A percentile compares a stretch with the other conserved stretches of the same genome.
Evolutionary conservation across 495 filamentous ascomycete species (phyloP).

Genomic region (Aspergillus haitiensis): DNA sequence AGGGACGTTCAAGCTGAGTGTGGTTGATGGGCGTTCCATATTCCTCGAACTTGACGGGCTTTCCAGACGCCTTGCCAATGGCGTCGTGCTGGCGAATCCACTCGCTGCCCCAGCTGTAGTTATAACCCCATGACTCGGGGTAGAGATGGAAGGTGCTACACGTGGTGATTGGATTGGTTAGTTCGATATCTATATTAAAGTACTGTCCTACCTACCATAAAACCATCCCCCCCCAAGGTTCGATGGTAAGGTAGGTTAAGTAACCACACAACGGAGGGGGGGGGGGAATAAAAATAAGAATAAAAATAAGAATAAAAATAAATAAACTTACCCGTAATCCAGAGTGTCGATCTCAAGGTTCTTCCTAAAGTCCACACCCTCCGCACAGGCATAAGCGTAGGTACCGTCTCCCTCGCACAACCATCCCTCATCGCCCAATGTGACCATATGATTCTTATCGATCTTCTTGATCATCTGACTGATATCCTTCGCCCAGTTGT

Average conservation of each 20-base stretch:
- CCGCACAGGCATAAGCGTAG: constrained; percentile 58
- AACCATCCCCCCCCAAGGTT: too few species aligned
- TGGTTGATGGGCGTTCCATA: constrained; percentile 46
- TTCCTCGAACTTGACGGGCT: constrained; percentile 69
- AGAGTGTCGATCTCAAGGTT: constrained; percentile 59
- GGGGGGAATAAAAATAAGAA: constrained; percentile 16
- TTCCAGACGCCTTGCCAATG: constrained; percentile 53
- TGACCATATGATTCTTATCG: constrained; percentile 67
- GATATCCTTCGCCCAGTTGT: constrained; percentile 60
- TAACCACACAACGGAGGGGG: not conserved
- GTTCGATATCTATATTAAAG: too few species aligned
- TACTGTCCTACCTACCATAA: too few species aligned
- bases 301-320: constrained; percentile 26
- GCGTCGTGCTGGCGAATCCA: constrained; percentile 64
- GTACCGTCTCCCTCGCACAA: constrained; percentile 14
- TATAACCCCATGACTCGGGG: constrained; percentile 10
- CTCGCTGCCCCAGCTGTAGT: constrained; percentile 45
- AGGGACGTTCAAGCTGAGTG: constrained; percentile 12
- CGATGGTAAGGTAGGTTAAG: too few species aligned
- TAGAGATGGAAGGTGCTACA: constrained; percentile 11
- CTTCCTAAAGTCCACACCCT: constrained; percentile 63
- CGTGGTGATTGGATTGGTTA: too few species aligned
- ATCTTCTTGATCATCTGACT: constrained; percentile 63
- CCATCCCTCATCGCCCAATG: constrained; percentile 55
- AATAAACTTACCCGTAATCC: constrained; percentile 57